A percentile compares a stretch with the other conserved stretches of the same genome.
Conservation (phyloP, 2,329 filamentous ascomycete genomes). For the Xylariaceae sp. region DNA sequence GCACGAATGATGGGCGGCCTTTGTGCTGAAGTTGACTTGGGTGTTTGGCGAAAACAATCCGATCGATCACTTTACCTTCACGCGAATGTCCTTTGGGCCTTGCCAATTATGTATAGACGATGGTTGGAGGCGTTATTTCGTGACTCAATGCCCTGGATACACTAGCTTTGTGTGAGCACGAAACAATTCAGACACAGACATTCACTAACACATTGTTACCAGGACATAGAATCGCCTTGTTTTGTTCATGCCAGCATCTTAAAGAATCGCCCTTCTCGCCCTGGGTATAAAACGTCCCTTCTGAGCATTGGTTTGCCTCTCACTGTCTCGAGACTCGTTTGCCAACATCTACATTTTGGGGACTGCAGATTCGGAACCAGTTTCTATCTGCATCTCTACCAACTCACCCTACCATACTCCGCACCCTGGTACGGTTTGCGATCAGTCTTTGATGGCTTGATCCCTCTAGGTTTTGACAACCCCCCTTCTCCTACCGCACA, state of each 20-base stretch:
- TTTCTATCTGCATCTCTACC: background rate
- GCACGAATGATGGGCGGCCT: background rate
- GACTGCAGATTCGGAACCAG: background rate
- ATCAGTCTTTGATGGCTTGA: slow-evolving; percentile 34
- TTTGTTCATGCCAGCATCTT: slow-evolving; percentile 1
- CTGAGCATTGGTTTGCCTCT: slow-evolving; percentile 6
- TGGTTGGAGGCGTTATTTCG: background rate
- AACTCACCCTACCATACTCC: background rate
- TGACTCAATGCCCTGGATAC: background rate
- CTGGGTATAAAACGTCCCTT: slow-evolving; percentile 11
- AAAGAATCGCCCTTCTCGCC: background rate
- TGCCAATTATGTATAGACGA: background rate
- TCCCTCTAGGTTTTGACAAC: slow-evolving; percentile 32
- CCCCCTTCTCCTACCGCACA: slow-evolving; percentile 14
- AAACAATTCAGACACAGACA: background rate
- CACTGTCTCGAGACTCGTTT: background rate
- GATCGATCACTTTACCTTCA: background rate
- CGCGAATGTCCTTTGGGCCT: background rate
- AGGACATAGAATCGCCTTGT: slow-evolving; percentile 5
- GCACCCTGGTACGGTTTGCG: background rate
- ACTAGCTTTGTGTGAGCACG: background rate
- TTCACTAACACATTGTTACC: slow-evolving; percentile 1
- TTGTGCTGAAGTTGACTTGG: background rate
- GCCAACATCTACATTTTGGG: background rate
- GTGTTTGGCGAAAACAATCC: background rate